Conservation (phyloP, 768 basidiomycete genomes). For the Lentinula detonsa region DNA sequence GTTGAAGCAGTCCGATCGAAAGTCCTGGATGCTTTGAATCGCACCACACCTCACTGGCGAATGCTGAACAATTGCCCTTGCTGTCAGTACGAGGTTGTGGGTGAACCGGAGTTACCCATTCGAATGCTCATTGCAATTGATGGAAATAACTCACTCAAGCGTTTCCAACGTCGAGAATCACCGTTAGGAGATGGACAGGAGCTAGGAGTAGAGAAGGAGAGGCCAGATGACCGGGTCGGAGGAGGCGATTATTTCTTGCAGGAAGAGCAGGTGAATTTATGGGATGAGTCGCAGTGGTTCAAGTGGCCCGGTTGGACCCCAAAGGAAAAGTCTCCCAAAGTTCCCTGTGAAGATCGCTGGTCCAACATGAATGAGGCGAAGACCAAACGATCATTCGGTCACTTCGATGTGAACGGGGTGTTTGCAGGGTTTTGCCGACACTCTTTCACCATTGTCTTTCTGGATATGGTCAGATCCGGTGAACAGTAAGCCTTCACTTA, state of each 20-base stretch:
- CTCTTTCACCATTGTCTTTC: too few species aligned
- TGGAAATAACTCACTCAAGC: conserved; percentile 5
- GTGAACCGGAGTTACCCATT: conserved; percentile 2
- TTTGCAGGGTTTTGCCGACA: too few species aligned
- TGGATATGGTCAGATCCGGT: too few species aligned
- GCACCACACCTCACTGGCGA: conserved; percentile 9
- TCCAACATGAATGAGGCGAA: too few species aligned
- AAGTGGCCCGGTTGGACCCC: too few species aligned
- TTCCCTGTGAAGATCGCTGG: too few species aligned
- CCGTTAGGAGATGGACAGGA: not conserved
- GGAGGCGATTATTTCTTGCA: conserved; percentile 15
- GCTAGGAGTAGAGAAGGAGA: conserved; percentile 7
- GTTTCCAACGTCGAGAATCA: not conserved
- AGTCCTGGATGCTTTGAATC: not conserved
- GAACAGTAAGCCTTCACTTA: too few species aligned
- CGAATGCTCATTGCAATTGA: not conserved
- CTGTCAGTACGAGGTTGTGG: conserved; percentile 9
- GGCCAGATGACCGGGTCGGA: conserved; percentile 7
- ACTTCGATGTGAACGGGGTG: too few species aligned
- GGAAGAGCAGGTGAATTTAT: conserved; percentile 13
- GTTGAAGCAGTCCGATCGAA: not conserved
- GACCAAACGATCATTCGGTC: too few species aligned
- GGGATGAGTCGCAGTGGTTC: conserved; percentile 9
- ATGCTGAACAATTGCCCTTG: conserved; percentile 10
- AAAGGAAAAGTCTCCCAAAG: too few species aligned